phyloP scores from a whole-genome alignment of 2,329 filamentous ascomycete genomes.

The Neofusicoccum parvum region DNA sequence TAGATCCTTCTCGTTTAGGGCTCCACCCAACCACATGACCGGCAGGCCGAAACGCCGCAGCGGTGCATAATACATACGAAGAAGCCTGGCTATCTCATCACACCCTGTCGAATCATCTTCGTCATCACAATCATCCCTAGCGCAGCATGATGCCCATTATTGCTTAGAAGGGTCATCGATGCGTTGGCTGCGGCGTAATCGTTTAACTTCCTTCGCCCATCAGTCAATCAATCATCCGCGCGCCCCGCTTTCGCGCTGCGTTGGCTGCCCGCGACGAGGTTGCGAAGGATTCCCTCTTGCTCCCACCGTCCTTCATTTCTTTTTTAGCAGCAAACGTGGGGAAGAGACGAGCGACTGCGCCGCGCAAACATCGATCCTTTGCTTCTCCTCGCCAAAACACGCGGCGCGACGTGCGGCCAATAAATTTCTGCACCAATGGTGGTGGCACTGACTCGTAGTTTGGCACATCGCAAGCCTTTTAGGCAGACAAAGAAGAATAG shows the following conservation, averaged over 20 bases:
- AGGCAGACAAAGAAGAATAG: too few relatives aligned
- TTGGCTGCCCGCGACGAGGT: neutral
- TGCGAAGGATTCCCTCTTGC: neutral
- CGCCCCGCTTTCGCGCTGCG: too few relatives aligned
- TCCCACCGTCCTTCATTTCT: neutral
- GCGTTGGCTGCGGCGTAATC: conserved; percentile 11
- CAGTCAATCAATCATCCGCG: too few relatives aligned
- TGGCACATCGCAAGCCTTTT: neutral
- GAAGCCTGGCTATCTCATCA: neutral
- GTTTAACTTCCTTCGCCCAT: neutral
- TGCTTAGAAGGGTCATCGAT: neutral
- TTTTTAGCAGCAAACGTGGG: neutral
- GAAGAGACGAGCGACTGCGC: neutral
- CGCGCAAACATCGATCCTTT: neutral
- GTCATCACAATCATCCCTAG: neutral
- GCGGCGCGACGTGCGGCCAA: neutral
- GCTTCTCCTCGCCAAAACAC: neutral
- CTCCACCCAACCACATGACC: conserved; percentile 5
- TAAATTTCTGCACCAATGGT: neutral
- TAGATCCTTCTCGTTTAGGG: neutral
- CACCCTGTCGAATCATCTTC: neutral
- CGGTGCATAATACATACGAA: neutral
- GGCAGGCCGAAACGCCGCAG: neutral
- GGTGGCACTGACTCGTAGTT: neutral
- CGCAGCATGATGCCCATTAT: neutral